phyloP scores from a whole-genome alignment of 805 yeast genomes.

The Yarrowia bubula region DNA sequence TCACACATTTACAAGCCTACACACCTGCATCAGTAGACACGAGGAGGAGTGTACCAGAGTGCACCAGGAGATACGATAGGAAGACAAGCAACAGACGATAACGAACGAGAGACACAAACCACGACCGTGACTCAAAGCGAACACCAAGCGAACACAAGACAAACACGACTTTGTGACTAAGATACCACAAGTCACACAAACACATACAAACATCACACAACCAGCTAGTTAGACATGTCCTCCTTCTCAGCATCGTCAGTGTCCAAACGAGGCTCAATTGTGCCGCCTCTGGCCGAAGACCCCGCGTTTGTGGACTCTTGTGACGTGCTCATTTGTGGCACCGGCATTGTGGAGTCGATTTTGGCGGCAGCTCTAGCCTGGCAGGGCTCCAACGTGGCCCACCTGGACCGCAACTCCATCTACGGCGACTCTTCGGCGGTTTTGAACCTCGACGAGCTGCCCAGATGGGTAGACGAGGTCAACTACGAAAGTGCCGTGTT shows the following conservation, averaged over 20 bases:
- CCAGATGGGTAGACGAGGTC: slow-evolving; percentile 75
- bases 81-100: neutral
- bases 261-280: slow-evolving; percentile 41
- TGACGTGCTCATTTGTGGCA: slow-evolving; percentile 89
- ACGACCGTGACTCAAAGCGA: too few species aligned
- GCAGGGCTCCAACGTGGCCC: slow-evolving; percentile 96
- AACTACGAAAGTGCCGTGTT: slow-evolving; percentile 50
- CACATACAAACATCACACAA: neutral
- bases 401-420: slow-evolving; percentile 77
- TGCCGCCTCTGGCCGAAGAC: slow-evolving; percentile 44
- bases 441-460: slow-evolving; percentile 79
- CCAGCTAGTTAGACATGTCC: slow-evolving; percentile 35
- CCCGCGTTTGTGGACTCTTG: slow-evolving; percentile 49
- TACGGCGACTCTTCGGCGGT: slow-evolving; percentile 91
- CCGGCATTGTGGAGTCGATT: slow-evolving; percentile 85
- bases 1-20: neutral
- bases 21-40: slow-evolving; percentile 6
- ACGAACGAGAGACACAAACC: neutral
- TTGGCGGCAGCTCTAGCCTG: slow-evolving; percentile 93
- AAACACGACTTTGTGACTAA: neutral
- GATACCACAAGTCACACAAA: neutral
- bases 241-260: slow-evolving; percentile 43
- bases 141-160: neutral
- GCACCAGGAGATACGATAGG: neutral
- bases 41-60: neutral